Conservation (phyloP, 2,329 filamentous ascomycete genomes). For the Ophiosphaerella herpotricha region DNA sequence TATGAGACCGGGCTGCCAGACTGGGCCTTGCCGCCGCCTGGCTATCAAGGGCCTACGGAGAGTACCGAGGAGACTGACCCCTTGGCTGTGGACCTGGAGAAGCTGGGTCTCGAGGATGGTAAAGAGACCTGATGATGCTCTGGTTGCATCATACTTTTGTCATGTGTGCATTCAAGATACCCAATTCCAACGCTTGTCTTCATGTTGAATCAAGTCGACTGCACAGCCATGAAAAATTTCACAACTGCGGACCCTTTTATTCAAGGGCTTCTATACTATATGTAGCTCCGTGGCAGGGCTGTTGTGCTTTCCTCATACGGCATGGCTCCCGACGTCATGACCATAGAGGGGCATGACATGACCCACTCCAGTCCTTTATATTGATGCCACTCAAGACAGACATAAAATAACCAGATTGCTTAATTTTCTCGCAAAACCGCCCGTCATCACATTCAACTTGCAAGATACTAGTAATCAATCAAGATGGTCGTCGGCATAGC, state of each 20-base stretch:
- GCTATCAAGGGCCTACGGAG: constrained; percentile 71
- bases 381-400: too few relatives aligned
- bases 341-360: constrained; percentile 14
- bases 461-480: neutral
- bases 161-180: constrained; percentile 2
- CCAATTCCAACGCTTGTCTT: neutral
- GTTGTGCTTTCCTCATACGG: constrained; percentile 15
- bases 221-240: neutral
- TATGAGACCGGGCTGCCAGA: constrained; percentile 82
- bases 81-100: constrained; percentile 49
- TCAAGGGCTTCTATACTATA: too few relatives aligned
- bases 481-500: constrained; percentile 57
- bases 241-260: too few relatives aligned
- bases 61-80: constrained; percentile 59
- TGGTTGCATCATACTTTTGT: neutral
- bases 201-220: too few relatives aligned
- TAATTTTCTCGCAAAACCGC: too few relatives aligned
- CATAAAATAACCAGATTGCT: too few relatives aligned
- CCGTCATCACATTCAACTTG: too few relatives aligned
- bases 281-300: constrained; percentile 8
- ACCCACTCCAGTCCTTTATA: too few relatives aligned
- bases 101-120: constrained; percentile 45
- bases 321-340: constrained; percentile 22
- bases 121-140: constrained; percentile 1
- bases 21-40: constrained; percentile 84